Evolutionary conservation across 208 protist genomes (phyloP), one percentile per base, ranked within the genome.

Genomic region (Crithidia sp.): DNA sequence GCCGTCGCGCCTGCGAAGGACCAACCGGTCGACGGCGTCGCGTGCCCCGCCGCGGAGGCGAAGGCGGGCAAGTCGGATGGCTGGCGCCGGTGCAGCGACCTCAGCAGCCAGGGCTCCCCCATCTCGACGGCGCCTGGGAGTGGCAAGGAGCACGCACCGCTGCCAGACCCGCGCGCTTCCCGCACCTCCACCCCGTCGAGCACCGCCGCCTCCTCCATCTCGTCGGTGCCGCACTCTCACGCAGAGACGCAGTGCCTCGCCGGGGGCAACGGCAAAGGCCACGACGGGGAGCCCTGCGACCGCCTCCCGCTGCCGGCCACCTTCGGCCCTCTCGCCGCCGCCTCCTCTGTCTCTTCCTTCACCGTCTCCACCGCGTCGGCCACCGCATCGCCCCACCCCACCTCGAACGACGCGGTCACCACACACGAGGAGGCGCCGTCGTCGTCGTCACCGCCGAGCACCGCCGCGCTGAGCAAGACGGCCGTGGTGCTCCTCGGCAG

Each of bases 201-300:
- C 28, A 28, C 28, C 28, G 28, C 52, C 3, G 14, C 37, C n/a
- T 17, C n/a, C 16, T 59, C 65, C 8, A 28, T n/a, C 17, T 50
- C 49, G 12, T 70, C 72, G 16, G 50, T 50, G 36, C 66, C 59
- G 0, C 47, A 61, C 43, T 60, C 64, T 41, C 67, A 45, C 1
- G 57, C 73, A 2, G 73, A 68, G 59, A 78, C 73, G 37, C 73
- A 55, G 47, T 72, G 59, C 28, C 49, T 54, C 65, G 60, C 54
- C 52, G 57, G 52, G 5, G 57, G 17, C 6, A 55, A 45, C n/a
- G 41, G 9, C 3, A 17, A 17, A 10, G 72, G 56, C 7, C 55
- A 9, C 17, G 39, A 5, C 55, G 45, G 9, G 7, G 45, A 49
- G 7, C 36, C 54, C 4, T 43, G 5, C 44, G 37, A 16, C 2